Evolutionary conservation across 192 early-diverging fungal genomes (phyloP), one percentile per base, ranked within the genome.

Genomic region (Rhizophagus sp.): DNA sequence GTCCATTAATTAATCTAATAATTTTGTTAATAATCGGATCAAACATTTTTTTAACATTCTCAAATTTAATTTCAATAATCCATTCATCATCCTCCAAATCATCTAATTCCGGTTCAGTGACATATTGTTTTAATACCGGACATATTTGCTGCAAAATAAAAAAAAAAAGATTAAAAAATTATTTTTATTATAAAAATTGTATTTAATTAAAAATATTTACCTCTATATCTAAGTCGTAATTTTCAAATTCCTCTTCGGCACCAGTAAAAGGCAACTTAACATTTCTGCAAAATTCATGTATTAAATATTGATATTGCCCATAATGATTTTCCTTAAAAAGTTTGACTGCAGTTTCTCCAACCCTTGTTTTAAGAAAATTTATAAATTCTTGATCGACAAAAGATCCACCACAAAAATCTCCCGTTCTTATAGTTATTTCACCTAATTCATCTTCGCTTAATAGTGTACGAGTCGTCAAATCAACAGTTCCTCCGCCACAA

Each of bases 1-100:
- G 88, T 44, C 81, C 66, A 44, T 84, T 49, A 34, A 89, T 87
- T n/a, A 89, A 62, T 15, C 80, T 67, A 1, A 87, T 66, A 27
- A 89, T 85, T 34, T 76, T 62, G 10, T 84, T 79, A 12, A 86
- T 66, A 1, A 88, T 83, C 0, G 85, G 85, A 33, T 86, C 81
- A 65, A 89, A 89, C n/a, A 89, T 86, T 36, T 84, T 80, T 57
- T 85, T 82, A 36, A 78, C 63, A 19, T 44, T 22, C 22, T 67
- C 65, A 62, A 64, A 68, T 2, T 62, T 57, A 17, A 78, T 8
- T 49, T 68, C 65, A 52, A 78, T 50, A 22, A 78, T 27, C 76
- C 76, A 78, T 24, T 78, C 76, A 9, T 5, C 24, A 52, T 78
- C 64, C 6, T 78, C 65, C 15, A 66, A 13, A 11, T 12, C 8